These are phyloP conservation scores for Globomyces sp. DNA, from an alignment of 371 early-diverging fungal genomes.

Conservation along the genomic window DNA sequence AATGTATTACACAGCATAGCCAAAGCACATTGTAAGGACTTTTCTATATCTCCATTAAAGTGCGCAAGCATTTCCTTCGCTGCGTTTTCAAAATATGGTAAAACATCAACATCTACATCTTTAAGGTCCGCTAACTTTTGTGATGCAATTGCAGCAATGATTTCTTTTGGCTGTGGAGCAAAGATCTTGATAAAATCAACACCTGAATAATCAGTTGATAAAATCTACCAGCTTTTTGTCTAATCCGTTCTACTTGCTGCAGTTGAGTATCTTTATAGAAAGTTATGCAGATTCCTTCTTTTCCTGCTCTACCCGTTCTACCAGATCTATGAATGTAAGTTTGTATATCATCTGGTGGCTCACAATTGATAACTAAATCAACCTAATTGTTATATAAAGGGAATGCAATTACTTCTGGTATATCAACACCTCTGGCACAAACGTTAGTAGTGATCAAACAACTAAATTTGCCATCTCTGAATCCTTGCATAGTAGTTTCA, in stretches of 20 bases:
- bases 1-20: constrained; percentile 84
- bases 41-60: constrained; percentile 54
- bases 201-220: constrained; percentile 5
- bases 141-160: constrained; percentile 72
- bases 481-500: constrained; percentile 83
- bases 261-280: constrained; percentile 86
- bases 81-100: constrained; percentile 70
- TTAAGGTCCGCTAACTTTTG: constrained; percentile 70
- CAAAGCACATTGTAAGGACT: constrained; percentile 78
- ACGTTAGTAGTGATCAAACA: constrained; percentile 86
- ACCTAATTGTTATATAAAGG: constrained; percentile 42
- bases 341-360: constrained; percentile 90
- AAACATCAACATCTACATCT: constrained; percentile 67
- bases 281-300: constrained; percentile 86
- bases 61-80: constrained; percentile 65
- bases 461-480: constrained; percentile 77
- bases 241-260: constrained; percentile 69
- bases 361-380: constrained; percentile 96
- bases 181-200: constrained; percentile 74
- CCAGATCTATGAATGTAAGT: constrained; percentile 97
- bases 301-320: constrained; percentile 97
- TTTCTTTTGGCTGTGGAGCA: constrained; percentile 87
- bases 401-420: constrained; percentile 61
- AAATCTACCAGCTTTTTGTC: constrained; percentile 54
- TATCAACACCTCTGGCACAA: constrained; percentile 96